phyloP scores from a whole-genome alignment of 2,329 filamentous ascomycete species.

The Rhynchosporium graminicola region DNA sequence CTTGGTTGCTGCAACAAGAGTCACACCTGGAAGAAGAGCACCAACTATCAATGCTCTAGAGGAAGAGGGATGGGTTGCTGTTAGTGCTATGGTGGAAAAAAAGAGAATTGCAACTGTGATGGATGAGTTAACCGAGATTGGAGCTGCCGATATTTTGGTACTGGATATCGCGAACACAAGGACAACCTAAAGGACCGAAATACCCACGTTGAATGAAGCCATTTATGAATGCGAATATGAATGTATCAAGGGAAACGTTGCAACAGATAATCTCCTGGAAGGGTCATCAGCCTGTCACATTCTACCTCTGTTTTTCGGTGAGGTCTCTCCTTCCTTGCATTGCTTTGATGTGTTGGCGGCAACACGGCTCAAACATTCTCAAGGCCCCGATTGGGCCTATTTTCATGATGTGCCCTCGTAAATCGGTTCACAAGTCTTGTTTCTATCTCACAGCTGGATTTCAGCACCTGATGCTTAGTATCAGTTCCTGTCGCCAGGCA shows the following conservation, averaged over 20 bases:
- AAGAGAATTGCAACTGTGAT: constrained; percentile 42
- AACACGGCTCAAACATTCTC: too few species aligned
- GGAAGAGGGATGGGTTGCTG: constrained; percentile 56
- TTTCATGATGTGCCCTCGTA: too few species aligned
- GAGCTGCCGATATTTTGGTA: constrained; percentile 41
- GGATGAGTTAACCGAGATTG: constrained; percentile 40
- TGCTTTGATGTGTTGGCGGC: too few species aligned
- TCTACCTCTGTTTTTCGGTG: too few species aligned
- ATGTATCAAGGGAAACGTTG: too few species aligned
- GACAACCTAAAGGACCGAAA: constrained; percentile 25
- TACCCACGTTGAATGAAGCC: constrained; percentile 19
- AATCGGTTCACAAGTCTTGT: too few species aligned
- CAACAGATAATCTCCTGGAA: neutral
- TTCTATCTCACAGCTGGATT: too few species aligned
- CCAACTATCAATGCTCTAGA: constrained; percentile 90
- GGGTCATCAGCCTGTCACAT: neutral
- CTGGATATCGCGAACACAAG: constrained; percentile 41
- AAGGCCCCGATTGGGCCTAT: too few species aligned
- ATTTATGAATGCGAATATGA: neutral
- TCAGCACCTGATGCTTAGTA: too few species aligned
- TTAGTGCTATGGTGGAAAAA: constrained; percentile 39
- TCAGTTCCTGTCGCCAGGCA: neutral
- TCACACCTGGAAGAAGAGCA: constrained; percentile 92
- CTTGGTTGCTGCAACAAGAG: constrained; percentile 66
- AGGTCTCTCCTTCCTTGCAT: too few species aligned